These are phyloP conservation scores for Stachybotrys chlorohalonatus DNA, from an alignment of 2,329 filamentous ascomycete species.

Conservation along the genomic window DNA sequence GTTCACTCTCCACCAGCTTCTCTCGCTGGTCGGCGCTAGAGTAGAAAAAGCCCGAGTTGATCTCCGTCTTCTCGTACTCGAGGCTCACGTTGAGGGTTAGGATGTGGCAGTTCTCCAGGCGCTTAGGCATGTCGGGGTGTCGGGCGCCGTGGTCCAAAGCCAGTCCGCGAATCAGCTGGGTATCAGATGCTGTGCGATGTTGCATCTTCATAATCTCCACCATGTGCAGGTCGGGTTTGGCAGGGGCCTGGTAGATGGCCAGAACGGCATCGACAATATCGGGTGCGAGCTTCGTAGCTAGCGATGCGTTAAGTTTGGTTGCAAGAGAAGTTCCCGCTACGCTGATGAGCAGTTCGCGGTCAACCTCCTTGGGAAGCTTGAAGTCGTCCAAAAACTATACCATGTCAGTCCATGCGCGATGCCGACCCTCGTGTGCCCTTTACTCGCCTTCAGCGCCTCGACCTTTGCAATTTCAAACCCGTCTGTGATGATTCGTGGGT, in stretches of 20 bases:
- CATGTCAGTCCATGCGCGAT: conserved; percentile 1
- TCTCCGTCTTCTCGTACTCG: conserved; percentile 98
- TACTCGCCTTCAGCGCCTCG: conserved; percentile 71
- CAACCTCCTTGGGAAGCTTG: conserved; percentile 80
- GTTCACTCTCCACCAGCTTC: conserved; percentile 95
- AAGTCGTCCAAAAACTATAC: conserved; percentile 85
- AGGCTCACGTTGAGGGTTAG: conserved; percentile 92
- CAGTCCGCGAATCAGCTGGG: conserved; percentile 86
- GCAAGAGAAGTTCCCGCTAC: conserved; percentile 91
- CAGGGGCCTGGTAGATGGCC: conserved; percentile 79
- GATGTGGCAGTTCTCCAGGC: conserved; percentile 90
- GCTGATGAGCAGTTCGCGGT: conserved; percentile 85
- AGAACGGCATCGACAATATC: conserved; percentile 95
- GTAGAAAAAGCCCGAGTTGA: conserved; percentile 99
- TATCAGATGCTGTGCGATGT: conserved; percentile 91
- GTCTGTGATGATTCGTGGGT: conserved; percentile 93
- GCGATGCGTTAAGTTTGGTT: conserved; percentile 83
- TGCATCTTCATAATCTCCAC: conserved; percentile 99
- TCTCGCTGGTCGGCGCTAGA: conserved; percentile 93
- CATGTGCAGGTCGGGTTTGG: conserved; percentile 97
- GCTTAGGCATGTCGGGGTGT: conserved; percentile 97
- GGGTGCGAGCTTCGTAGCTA: conserved; percentile 86
- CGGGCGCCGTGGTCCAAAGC: conserved; percentile 91
- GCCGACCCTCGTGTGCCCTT: neutral
- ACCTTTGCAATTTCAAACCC: conserved; percentile 95